Evolutionary conservation across 2,329 filamentous ascomycete genomes (phyloP).

Genomic region (Calonectria pauciramosa): DNA sequence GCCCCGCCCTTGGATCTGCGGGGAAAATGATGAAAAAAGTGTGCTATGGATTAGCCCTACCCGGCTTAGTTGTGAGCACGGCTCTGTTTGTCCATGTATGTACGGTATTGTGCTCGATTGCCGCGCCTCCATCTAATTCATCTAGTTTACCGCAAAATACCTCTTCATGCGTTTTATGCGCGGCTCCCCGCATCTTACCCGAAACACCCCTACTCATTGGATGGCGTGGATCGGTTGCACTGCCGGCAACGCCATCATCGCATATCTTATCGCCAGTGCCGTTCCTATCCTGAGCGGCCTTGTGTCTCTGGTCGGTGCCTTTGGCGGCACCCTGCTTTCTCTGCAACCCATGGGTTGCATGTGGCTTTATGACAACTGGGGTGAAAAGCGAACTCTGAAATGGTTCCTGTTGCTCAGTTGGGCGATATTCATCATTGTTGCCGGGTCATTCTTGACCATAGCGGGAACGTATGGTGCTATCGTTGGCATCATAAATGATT

Average conservation of each 20-base stretch:
- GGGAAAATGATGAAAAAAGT: conserved; percentile 57
- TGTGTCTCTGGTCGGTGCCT: conserved; percentile 45
- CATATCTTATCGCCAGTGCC: conserved; percentile 38
- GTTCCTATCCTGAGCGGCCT: conserved; percentile 22
- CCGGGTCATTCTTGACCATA: conserved; percentile 1
- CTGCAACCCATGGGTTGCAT: conserved; percentile 51
- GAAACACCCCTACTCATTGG: conserved; percentile 45
- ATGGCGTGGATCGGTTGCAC: conserved; percentile 43
- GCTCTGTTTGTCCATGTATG: conserved; percentile 44
- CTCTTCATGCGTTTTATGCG: conserved; percentile 44
- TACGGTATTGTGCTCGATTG: neutral
- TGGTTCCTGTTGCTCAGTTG: neutral
- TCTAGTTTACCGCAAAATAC: conserved; percentile 35
- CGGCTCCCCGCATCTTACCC: conserved; percentile 44
- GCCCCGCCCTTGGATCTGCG: conserved; percentile 60
- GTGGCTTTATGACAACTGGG: conserved; percentile 60
- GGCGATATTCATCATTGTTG: neutral
- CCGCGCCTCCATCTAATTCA: neutral
- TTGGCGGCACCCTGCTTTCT: conserved; percentile 46
- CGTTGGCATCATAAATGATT: conserved; percentile 4
- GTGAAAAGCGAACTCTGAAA: neutral
- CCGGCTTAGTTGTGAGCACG: conserved; percentile 40
- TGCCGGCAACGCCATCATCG: conserved; percentile 31
- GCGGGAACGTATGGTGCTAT: conserved; percentile 5
- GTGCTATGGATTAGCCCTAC: conserved; percentile 54